These are phyloP conservation scores for Malus sieversii DNA, from an alignment of 306 rosid species.

Conservation along the genomic window DNA sequence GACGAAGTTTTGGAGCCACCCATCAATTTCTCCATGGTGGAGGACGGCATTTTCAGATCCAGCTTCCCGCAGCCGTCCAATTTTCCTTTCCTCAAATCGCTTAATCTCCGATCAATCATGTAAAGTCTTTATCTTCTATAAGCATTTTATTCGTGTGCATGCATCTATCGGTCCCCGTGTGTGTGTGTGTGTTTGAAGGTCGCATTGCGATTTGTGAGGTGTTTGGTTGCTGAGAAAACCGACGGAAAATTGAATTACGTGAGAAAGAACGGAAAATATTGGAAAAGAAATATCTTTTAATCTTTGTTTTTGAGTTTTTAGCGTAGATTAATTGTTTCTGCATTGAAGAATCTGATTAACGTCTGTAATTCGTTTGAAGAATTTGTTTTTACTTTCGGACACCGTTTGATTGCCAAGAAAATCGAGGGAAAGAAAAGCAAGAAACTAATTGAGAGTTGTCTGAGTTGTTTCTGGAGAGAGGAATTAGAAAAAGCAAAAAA, in stretches of 20 bases:
- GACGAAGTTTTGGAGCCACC: slow-evolving; percentile 60
- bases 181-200: not conserved
- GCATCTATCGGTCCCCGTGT: not conserved
- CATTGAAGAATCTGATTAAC: not conserved
- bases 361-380: not conserved
- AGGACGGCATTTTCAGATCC: slow-evolving; percentile 86
- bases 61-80: slow-evolving; percentile 58
- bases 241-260: not conserved
- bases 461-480: not conserved
- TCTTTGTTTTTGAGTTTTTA: not conserved
- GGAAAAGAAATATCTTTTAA: not conserved
- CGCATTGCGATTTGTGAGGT: not conserved
- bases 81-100: slow-evolving; percentile 60
- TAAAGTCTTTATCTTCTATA: slow-evolving; percentile 14
- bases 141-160: not conserved
- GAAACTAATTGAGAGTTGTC: not conserved
- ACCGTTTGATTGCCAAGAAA: not conserved
- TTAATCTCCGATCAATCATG: slow-evolving; percentile 79
- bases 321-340: not conserved
- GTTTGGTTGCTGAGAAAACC: not conserved
- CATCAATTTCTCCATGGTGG: slow-evolving; percentile 78
- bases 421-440: not conserved
- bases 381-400: not conserved
- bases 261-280: not conserved
- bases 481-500: not conserved